These are phyloP conservation scores for Fusarium caatingaense DNA, from an alignment of 2,329 filamentous ascomycete species.

Conservation along the genomic window DNA sequence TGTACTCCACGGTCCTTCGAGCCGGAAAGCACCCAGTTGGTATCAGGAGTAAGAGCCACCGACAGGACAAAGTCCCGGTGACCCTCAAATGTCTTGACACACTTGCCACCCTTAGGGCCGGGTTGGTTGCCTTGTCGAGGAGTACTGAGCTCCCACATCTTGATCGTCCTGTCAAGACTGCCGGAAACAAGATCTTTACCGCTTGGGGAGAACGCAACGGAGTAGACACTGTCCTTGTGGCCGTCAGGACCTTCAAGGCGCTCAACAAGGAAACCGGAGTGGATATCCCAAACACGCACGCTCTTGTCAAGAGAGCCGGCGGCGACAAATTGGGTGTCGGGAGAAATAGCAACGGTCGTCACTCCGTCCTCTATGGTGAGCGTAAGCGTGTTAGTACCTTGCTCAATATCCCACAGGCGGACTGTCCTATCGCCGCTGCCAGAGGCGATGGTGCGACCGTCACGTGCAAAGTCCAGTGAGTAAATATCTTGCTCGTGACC, in stretches of 20 bases:
- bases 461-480: constrained; percentile 92
- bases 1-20: constrained; percentile 98
- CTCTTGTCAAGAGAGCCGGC: constrained; percentile 97
- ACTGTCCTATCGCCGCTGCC: constrained; percentile 95
- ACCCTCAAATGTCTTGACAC: constrained; percentile 95
- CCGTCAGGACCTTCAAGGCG: constrained; percentile 92
- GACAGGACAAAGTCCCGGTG: constrained; percentile 98
- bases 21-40: constrained; percentile 94
- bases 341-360: constrained; percentile 96
- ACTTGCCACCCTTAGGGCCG: constrained; percentile 86
- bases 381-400: constrained; percentile 82
- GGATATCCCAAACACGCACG: constrained; percentile 95
- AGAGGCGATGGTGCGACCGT: constrained; percentile 93
- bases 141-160: constrained; percentile 95
- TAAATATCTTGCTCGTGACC: constrained; percentile 99
- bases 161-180: constrained; percentile 97
- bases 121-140: constrained; percentile 74
- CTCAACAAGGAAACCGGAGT: constrained; percentile 86
- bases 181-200: constrained; percentile 94
- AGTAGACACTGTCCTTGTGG: constrained; percentile 97
- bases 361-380: constrained; percentile 96
- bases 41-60: constrained; percentile 93
- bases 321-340: constrained; percentile 92
- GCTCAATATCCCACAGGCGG: constrained; percentile 94
- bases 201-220: constrained; percentile 93